These are phyloP conservation scores for Neurospora intermedia DNA, from an alignment of 495 filamentous ascomycete genomes.

Conservation along the genomic window DNA sequence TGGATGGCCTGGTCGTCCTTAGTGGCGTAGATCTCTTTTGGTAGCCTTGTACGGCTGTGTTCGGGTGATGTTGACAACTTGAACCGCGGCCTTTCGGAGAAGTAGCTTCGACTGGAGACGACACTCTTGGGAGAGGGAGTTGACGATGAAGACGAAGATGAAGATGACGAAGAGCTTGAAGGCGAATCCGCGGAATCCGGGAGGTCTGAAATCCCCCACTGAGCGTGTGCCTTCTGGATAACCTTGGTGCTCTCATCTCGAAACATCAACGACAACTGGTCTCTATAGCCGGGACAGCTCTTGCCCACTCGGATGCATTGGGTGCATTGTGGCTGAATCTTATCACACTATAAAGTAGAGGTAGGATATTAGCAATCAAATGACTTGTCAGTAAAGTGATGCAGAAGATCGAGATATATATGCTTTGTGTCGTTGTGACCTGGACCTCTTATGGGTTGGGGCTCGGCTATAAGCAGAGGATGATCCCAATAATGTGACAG, in stretches of 20 bases:
- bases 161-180: conserved; percentile 21
- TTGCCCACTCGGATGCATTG: conserved; percentile 49
- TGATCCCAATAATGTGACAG: not conserved
- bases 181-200: conserved; percentile 8
- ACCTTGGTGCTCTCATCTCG: conserved; percentile 62
- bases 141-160: conserved; percentile 4
- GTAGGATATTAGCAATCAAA: not conserved
- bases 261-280: conserved; percentile 58
- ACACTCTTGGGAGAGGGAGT: conserved; percentile 3
- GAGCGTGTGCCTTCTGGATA: conserved; percentile 50
- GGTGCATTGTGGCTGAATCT: conserved; percentile 50
- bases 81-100: not conserved
- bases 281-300: conserved; percentile 58
- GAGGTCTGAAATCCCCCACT: conserved; percentile 29
- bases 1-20: conserved; percentile 32
- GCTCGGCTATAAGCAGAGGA: not conserved
- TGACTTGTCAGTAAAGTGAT: not conserved
- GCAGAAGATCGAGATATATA: not conserved
- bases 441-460: not conserved
- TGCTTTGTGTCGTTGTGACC: not conserved
- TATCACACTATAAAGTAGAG: conserved; percentile 45
- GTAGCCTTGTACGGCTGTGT: not conserved
- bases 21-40: conserved; percentile 14
- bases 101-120: conserved; percentile 5
- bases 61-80: conserved; percentile 4